phyloP scores from a whole-genome alignment of 192 early-diverging fungal genomes.

The Coemansia sp. region DNA sequence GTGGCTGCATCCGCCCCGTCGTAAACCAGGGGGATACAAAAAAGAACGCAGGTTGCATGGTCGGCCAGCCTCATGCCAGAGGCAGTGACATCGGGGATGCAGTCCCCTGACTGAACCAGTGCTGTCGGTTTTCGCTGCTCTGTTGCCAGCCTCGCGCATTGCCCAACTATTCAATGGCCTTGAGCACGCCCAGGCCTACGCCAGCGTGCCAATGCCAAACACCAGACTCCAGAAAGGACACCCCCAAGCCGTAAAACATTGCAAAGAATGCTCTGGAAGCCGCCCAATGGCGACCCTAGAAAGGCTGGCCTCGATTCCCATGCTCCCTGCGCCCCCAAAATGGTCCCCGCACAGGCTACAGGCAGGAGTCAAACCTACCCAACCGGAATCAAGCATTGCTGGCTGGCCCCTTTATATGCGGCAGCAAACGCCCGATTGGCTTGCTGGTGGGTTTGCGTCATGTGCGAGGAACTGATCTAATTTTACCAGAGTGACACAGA shows the following conservation, averaged over 20 bases:
- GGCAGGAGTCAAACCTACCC: conserved; percentile 23
- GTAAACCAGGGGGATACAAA: not conserved
- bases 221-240: conserved; percentile 30
- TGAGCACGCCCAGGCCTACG: conserved; percentile 32
- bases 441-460: not conserved
- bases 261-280: conserved; percentile 8
- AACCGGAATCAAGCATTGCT: not conserved
- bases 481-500: not conserved
- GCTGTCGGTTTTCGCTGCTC: conserved; percentile 46
- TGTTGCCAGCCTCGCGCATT: conserved; percentile 46
- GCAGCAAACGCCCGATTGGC: not conserved
- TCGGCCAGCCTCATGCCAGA: conserved; percentile 20
- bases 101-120: conserved; percentile 32
- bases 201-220: conserved; percentile 29
- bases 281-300: conserved; percentile 2
- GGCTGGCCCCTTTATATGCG: not conserved
- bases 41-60: conserved; percentile 18
- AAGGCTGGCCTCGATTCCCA: not conserved
- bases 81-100: conserved; percentile 21
- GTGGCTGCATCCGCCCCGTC: not conserved
- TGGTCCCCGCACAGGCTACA: conserved; percentile 21
- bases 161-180: conserved; percentile 31
- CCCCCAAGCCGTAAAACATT: conserved; percentile 4
- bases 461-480: not conserved
- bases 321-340: conserved; percentile 5